Percentiles rank a stretch among this genome's conserved stretches.
Conservation (phyloP, 2,329 filamentous ascomycete species). For the Stachybotrys echinatus region DNA sequence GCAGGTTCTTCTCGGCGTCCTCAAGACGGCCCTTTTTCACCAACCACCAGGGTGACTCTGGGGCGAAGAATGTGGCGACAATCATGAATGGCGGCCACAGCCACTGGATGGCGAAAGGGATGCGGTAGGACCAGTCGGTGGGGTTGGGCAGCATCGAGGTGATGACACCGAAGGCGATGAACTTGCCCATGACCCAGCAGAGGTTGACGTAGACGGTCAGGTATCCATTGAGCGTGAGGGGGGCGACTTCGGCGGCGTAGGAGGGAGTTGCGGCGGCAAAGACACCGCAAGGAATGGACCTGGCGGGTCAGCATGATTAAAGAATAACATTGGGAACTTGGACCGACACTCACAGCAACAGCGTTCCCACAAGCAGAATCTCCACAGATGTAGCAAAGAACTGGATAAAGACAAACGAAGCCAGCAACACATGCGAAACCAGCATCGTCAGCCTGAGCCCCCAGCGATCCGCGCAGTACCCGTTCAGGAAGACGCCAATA, state of each 20-base stretch:
- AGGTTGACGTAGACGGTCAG: slow-evolving; percentile 30
- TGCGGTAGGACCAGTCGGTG: slow-evolving; percentile 25
- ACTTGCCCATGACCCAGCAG: slow-evolving; percentile 28
- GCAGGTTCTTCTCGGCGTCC: slow-evolving; percentile 35
- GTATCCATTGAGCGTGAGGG: slow-evolving; percentile 7
- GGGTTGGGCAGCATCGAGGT: slow-evolving; percentile 18
- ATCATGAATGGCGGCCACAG: slow-evolving; percentile 20
- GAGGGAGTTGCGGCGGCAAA: slow-evolving; percentile 6
- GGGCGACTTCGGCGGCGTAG: slow-evolving; percentile 10
- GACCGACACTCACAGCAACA: too few species aligned
- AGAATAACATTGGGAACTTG: too few species aligned
- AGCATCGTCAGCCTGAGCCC: slow-evolving; percentile 44
- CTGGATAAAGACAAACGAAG: slow-evolving; percentile 9
- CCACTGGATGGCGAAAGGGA: slow-evolving; percentile 32
- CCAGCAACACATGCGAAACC: slow-evolving; percentile 28
- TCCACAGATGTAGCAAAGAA: slow-evolving; percentile 16
- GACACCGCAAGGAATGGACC: slow-evolving; percentile 1
- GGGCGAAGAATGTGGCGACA: slow-evolving; percentile 18
- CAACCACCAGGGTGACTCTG: slow-evolving; percentile 25
- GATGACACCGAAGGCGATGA: slow-evolving; percentile 27
- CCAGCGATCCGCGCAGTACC: slow-evolving; percentile 6
- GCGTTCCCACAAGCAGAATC: background rate
- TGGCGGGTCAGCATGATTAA: too few species aligned
- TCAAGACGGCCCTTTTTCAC: slow-evolving; percentile 41
- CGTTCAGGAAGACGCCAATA: slow-evolving; percentile 8